A percentile compares a stretch with the other conserved stretches of the same genome.
phyloP scores from a whole-genome alignment of 164 flowering plant species.

The Tetrastigma voinierianum region DNA sequence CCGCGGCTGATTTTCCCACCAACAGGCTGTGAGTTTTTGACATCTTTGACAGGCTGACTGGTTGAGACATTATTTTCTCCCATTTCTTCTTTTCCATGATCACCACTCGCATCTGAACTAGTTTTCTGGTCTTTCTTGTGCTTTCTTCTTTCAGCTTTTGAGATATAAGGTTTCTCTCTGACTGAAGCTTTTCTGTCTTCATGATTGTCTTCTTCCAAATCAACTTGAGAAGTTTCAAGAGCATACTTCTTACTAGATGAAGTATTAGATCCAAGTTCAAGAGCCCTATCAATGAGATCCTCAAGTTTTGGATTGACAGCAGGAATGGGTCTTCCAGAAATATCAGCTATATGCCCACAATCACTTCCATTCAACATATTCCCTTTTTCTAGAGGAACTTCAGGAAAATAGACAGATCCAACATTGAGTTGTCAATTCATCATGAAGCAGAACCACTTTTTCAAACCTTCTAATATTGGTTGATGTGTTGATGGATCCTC shows the following conservation, averaged over 20 bases:
- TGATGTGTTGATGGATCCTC: constrained; percentile 17
- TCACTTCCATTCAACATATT: constrained; percentile 9
- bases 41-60: constrained; percentile 31
- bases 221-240: constrained; percentile 33
- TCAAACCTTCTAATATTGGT: constrained; percentile 14
- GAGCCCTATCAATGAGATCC: constrained; percentile 87
- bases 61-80: constrained; percentile 23
- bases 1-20: constrained; percentile 76
- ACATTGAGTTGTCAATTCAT: constrained; percentile 9
- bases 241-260: constrained; percentile 34
- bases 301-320: constrained; percentile 57
- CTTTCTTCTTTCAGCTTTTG: constrained; percentile 90
- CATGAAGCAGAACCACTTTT: constrained; percentile 14
- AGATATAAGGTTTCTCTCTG: constrained; percentile 71
- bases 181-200: constrained; percentile 37
- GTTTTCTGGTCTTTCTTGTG: constrained; percentile 69
- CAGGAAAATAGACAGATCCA: constrained; percentile 8
- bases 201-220: constrained; percentile 30
- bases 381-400: constrained; percentile 21
- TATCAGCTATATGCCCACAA: constrained; percentile 16
- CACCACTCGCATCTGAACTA: constrained; percentile 23
- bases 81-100: constrained; percentile 32
- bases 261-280: constrained; percentile 75
- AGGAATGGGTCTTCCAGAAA: constrained; percentile 21
- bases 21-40: constrained; percentile 31